Base-by-base conservation (phyloP, 805 yeast genomes). In the Tetrapisispora taiwanensis region DNA sequence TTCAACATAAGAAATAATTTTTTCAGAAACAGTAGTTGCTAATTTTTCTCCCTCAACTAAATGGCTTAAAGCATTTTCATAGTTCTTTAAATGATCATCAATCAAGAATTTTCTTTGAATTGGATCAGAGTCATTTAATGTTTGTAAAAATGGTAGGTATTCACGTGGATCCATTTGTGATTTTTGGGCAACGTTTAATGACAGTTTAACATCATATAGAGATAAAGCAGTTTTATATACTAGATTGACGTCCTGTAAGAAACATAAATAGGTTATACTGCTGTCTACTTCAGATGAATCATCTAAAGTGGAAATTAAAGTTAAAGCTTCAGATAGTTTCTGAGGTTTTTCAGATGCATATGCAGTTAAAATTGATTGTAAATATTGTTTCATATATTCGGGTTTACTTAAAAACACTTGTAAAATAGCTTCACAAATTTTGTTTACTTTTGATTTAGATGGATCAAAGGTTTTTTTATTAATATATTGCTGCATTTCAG, bases 131-230 rank as follows among this genome's bases (percentile, higher is more conserved):
- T 75, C 76, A 52, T 85, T 82, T 43, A 92, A 69, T 39, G 79
- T 73, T 56, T 87, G 95, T 51, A 92, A 71, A 63, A 92, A 92
- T 42, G 98, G 96, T 42, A 92, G 68, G 54, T 92, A 92, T 63
- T 92, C 99, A 56, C 89, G 87, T 20, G 99, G 99, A 66, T 92
- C 99, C 72, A 83, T 89, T 63, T 90, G 97, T 0, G 97, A 88
- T 57, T 88, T 92, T 60, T 94, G 97, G 0, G 98, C 98, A 47
- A 92, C 80, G 12, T 75, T 72, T 46, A 92, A 71, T 0, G 97
- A 77, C 54, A 90, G 68, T 45, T 80, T 79, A 35, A 92, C 79
- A 59, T 92, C 83, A 56, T 92, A 92, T 18, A 84, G 67, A 2
- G 94, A 83, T 46, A 92, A 72, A 0, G 97, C 84, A 17, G 81